These are phyloP conservation scores for Yarrowia galli DNA, from an alignment of 1,139 yeast genomes.

Conservation along the genomic window DNA sequence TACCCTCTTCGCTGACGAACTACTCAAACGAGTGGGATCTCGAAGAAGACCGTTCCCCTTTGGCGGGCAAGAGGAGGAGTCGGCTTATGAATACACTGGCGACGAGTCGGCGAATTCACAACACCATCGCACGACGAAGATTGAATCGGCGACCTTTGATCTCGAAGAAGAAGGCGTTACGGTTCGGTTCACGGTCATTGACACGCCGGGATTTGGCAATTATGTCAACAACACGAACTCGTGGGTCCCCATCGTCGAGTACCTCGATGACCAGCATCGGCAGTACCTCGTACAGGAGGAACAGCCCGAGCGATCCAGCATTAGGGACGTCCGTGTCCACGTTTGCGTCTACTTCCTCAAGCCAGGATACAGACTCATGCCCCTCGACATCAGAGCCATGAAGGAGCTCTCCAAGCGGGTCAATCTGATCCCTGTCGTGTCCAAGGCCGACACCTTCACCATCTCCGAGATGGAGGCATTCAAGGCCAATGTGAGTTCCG, in stretches of 20 bases:
- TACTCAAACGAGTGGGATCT: conserved; percentile 56
- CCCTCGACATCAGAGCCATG: conserved; percentile 74
- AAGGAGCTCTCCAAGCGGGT: conserved; percentile 67
- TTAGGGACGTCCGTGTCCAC: conserved; percentile 71
- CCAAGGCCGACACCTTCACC: conserved; percentile 76
- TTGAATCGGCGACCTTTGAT: conserved; percentile 71
- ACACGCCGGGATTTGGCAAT: conserved; percentile 95
- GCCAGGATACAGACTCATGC: conserved; percentile 62
- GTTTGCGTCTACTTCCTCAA: conserved; percentile 74
- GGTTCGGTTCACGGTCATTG: conserved; percentile 81
- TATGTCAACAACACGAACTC: conserved; percentile 84
- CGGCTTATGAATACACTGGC: conserved; percentile 32
- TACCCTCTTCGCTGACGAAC: conserved; percentile 83
- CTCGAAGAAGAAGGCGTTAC: conserved; percentile 94
- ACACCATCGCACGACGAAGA: conserved; percentile 47
- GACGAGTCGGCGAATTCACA: conserved; percentile 36
- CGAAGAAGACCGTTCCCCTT: conserved; percentile 46
- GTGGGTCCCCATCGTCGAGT: conserved; percentile 93
- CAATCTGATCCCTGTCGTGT: conserved; percentile 76
- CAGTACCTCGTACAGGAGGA: conserved; percentile 68
- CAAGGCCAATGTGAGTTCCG: conserved; percentile 49
- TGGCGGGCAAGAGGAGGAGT: conserved; percentile 44
- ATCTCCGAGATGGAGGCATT: conserved; percentile 51
- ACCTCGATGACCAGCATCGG: conserved; percentile 75
- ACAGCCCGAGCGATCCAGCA: conserved; percentile 66